phyloP scores from a whole-genome alignment of 2,329 filamentous ascomycete genomes.

The Xylariaceae sp. region DNA sequence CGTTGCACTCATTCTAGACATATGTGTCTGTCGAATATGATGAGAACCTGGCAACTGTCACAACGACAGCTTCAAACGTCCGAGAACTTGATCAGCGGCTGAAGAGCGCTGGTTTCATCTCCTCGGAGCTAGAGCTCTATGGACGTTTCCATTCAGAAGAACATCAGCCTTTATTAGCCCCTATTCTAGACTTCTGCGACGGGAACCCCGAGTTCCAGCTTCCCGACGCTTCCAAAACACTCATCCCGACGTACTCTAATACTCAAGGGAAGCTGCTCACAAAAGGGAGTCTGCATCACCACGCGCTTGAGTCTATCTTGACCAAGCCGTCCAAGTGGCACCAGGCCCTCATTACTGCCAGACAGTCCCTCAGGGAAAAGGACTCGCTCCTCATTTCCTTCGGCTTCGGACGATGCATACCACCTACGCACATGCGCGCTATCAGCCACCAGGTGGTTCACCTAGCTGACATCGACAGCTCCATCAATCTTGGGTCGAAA shows the following conservation, averaged over 20 bases:
- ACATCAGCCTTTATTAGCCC: slow-evolving; percentile 5
- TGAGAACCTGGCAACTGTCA: slow-evolving; percentile 46
- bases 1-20: slow-evolving; percentile 9
- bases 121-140: slow-evolving; percentile 38
- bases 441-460: slow-evolving; percentile 11
- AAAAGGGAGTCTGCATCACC: slow-evolving; percentile 35
- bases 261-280: slow-evolving; percentile 26
- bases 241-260: slow-evolving; percentile 31
- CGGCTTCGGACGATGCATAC: slow-evolving; percentile 45
- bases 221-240: slow-evolving; percentile 38
- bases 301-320: slow-evolving; percentile 43
- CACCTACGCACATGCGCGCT: slow-evolving; percentile 32
- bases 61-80: slow-evolving; percentile 26
- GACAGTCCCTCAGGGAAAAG: slow-evolving; percentile 14
- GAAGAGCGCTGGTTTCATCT: slow-evolving; percentile 35
- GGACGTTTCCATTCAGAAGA: slow-evolving; percentile 42
- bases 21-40: slow-evolving; percentile 36
- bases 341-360: slow-evolving; percentile 33
- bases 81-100: slow-evolving; percentile 34
- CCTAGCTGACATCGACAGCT: slow-evolving; percentile 11
- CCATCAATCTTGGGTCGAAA: slow-evolving; percentile 4
- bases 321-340: slow-evolving; percentile 43
- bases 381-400: slow-evolving; percentile 40
- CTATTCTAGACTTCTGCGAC: slow-evolving; percentile 38
- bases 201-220: slow-evolving; percentile 40